Base-by-base conservation (phyloP, 257 asterid species). In the Nicotiana noctiflora region DNA sequence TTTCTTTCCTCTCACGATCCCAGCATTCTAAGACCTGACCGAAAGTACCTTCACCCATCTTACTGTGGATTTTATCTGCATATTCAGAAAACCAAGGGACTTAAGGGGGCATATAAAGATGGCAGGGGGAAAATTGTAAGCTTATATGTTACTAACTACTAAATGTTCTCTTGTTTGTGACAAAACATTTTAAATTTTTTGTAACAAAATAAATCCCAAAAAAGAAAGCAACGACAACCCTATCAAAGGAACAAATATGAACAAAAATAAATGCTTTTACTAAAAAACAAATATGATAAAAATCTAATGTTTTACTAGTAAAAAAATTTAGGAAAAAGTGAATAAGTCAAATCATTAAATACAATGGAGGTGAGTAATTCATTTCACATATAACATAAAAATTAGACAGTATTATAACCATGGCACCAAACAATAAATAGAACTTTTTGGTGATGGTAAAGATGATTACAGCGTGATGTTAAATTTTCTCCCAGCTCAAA, bases 1-100 rank as follows among this genome's bases (percentile, higher is more conserved):
- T 92, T 84, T 94, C 98, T 81, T 87, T 88, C 32, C 61, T 89
- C 80, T 94, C 96, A 49, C 92, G 86, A 67, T 94, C 98, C 98
- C 98, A 94, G 85, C 98, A 94, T 87, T 94, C 97, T 34, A 94
- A 85, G 75, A 94, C 98, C 90, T 93, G 98, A 51, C 98, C 98
- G 70, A 94, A 94, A 34, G 98, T 94, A 23, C 98, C 98, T 90
- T 94, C 98, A 13, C 98, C 98, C 98, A 94, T 92, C 89, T 94
- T 94, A 89, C 98, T 85, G 65, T 88, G 89, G 37, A 94, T 94
- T 85, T 90, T 93, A 87, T 94, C 98, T 94, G 94, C 82, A 89
- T 76, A 79, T 44, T 18, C 62, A 8, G 66, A 2, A 72, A 18
- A 83, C 0, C 49, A 2, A 27, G 23, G 23, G 14, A 53, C 8